Percentiles rank a stretch among this genome's conserved stretches.
phyloP scores from a whole-genome alignment of 768 basidiomycete genomes.

The Amanita pseudoporphyria region DNA sequence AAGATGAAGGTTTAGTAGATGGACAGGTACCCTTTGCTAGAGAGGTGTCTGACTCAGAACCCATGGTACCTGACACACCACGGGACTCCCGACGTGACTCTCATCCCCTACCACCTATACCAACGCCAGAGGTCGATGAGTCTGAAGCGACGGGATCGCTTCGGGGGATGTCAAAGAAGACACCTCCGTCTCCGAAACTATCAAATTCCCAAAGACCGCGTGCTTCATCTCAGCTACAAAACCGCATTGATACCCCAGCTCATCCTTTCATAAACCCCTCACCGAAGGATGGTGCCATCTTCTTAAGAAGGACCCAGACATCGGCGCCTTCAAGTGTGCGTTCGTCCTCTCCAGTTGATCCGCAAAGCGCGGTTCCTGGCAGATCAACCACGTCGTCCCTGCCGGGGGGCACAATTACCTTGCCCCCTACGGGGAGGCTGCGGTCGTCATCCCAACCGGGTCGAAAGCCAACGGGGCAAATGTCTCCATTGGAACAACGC shows the following conservation, averaged over 20 bases:
- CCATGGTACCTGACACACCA: slow-evolving; percentile 28
- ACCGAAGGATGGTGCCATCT: slow-evolving; percentile 55
- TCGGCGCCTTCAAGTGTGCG: slow-evolving; percentile 51
- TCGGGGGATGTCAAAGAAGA: slow-evolving; percentile 22
- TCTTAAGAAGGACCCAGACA: slow-evolving; percentile 54
- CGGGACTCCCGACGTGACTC: slow-evolving; percentile 39
- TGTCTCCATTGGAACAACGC: slow-evolving; percentile 42
- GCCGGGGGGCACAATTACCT: slow-evolving; percentile 27
- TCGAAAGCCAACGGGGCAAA: slow-evolving; percentile 52
- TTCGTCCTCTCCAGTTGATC: slow-evolving; percentile 43
- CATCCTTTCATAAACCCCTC: slow-evolving; percentile 48
- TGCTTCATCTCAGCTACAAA: slow-evolving; percentile 41
- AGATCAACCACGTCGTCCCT: slow-evolving; percentile 29
- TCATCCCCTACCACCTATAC: slow-evolving; percentile 61
- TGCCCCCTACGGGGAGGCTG: slow-evolving; percentile 33
- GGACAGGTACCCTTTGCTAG: slow-evolving; percentile 12
- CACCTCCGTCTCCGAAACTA: slow-evolving; percentile 42
- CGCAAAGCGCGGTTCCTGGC: slow-evolving; percentile 8
- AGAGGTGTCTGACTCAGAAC: neutral
- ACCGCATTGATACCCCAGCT: slow-evolving; percentile 25
- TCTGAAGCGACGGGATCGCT: slow-evolving; percentile 21
- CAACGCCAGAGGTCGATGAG: slow-evolving; percentile 31
- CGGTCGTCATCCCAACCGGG: slow-evolving; percentile 76
- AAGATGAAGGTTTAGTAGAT: slow-evolving; percentile 21
- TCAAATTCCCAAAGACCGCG: slow-evolving; percentile 43